Base-by-base conservation (phyloP, 192 early-diverging fungal species). In the Coemansia sp. region DNA sequence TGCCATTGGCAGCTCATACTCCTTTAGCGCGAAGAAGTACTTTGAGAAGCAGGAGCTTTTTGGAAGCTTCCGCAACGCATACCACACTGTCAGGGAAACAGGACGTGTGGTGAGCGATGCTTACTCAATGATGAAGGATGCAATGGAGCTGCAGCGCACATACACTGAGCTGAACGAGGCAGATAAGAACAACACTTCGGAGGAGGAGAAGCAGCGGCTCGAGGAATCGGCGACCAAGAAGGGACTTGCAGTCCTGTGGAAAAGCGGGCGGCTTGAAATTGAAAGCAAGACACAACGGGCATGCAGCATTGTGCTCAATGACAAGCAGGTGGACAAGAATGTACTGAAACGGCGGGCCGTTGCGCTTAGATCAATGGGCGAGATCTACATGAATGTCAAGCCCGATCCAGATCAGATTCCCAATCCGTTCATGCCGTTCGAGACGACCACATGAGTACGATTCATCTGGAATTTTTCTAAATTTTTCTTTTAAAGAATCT, bases 201-300 rank as follows among this genome's bases (percentile, higher is more conserved):
- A 82, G 28, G 82, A 86, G 58, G 86, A 89, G 69, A 87, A 85
- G 65, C 84, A 74, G 58, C 85, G 75, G 52, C 67, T 92, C 49
- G 89, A 89, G 71, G 88, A 88, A 31, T 75, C 74, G 21, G 88
- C 88, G n/a, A 88, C 88, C 14, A 80, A 81, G 59, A 85, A 93
- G 83, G 97, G 92, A 10, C 71, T 99, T 56, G 85, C 93, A 62
- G 93, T 93, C 7, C 84, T 97, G 54, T 98, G 95, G 95, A 85
- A 90, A 75, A 93, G 92, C 22, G 91, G 89, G 53, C 95, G 96
- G 65, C 73, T 99, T 62, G 97, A 99, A 68, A 94, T 99, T 49
- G 94, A 98, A 71, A 86, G 85, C 65, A 93, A 96, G 10, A 72
- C 97, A 56, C 84, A 94, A 50, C 92, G 95, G 63, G 95, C 96